A percentile compares a stretch with the other conserved stretches of the same genome.
Evolutionary conservation across 164 flowering plant species (phyloP).

Genomic region (Pachysandra terminalis): DNA sequence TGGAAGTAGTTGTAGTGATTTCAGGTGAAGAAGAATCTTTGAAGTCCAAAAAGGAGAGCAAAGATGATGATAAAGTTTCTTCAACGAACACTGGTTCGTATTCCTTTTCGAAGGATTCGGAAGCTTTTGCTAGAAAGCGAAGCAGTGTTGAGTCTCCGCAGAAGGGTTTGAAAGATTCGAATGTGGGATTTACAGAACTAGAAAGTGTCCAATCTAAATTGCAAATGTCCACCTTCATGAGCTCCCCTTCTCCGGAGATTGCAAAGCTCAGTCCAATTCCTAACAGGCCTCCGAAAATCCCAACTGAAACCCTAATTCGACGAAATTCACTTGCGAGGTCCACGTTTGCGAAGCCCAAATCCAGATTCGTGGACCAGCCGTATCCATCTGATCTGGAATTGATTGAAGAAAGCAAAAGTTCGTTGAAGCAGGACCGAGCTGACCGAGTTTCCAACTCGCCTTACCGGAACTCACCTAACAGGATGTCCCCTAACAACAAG

Average conservation of each 20-base stretch:
- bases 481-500: conserved; percentile 7
- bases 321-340: conserved; percentile 27
- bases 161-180: not conserved
- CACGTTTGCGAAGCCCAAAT: conserved; percentile 33
- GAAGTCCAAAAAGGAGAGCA: not conserved
- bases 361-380: conserved; percentile 40
- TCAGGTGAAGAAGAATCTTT: not conserved
- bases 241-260: conserved; percentile 30
- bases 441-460: conserved; percentile 11
- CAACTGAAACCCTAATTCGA: conserved; percentile 16
- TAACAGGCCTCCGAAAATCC: conserved; percentile 34
- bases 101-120: conserved; percentile 10
- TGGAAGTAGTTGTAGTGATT: not conserved
- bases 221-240: conserved; percentile 16
- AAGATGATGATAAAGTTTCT: not conserved
- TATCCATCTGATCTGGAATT: conserved; percentile 12
- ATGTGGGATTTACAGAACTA: not conserved
- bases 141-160: not conserved
- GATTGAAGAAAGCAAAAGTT: conserved; percentile 9
- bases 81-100: conserved; percentile 1
- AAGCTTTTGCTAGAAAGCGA: not conserved
- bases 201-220: conserved; percentile 12
- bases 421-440: not conserved
- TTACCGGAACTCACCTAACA: conserved; percentile 18
- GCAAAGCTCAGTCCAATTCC: conserved; percentile 22